Evolutionary conservation across 306 rosid genomes (phyloP).

Genomic region (Quercus parvula): DNA sequence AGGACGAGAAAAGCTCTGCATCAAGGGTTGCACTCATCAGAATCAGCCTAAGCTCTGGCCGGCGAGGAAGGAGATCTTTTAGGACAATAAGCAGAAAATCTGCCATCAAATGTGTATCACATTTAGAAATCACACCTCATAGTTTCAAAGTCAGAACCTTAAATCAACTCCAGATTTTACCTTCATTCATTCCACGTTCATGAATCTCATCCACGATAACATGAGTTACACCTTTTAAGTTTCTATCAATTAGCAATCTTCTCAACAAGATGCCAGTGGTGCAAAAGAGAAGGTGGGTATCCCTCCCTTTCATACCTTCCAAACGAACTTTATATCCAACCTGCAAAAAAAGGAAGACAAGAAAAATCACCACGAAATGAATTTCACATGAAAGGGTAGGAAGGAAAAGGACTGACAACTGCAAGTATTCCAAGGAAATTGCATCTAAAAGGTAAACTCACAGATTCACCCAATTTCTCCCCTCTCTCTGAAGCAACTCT

Average conservation of each 20-base stretch:
- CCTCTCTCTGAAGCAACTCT: slow-evolving; percentile 94
- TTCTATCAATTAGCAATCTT: slow-evolving; percentile 88
- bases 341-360: slow-evolving; percentile 37
- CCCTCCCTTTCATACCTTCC: slow-evolving; percentile 94
- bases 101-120: slow-evolving; percentile 43
- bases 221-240: slow-evolving; percentile 79
- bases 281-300: slow-evolving; percentile 91
- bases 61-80: slow-evolving; percentile 81
- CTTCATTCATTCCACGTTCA: slow-evolving; percentile 99
- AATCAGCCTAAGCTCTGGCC: slow-evolving; percentile 82
- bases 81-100: slow-evolving; percentile 96
- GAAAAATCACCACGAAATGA: slow-evolving; percentile 4
- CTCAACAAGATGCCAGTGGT: slow-evolving; percentile 95
- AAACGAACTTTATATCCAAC: slow-evolving; percentile 96
- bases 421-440: slow-evolving; percentile 3
- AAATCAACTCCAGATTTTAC: slow-evolving; percentile 40
- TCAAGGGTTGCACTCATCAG: slow-evolving; percentile 99
- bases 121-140: slow-evolving; percentile 31
- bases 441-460: slow-evolving; percentile 46
- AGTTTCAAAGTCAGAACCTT: slow-evolving; percentile 23
- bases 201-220: slow-evolving; percentile 98
- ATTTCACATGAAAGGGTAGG: slow-evolving; percentile 7
- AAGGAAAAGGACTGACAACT: background rate
- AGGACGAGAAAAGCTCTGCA: slow-evolving; percentile 82
- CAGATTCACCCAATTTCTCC: slow-evolving; percentile 95